Evolutionary conservation across 2,329 filamentous ascomycete species (phyloP).

Genomic region (Claviceps sp.): DNA sequence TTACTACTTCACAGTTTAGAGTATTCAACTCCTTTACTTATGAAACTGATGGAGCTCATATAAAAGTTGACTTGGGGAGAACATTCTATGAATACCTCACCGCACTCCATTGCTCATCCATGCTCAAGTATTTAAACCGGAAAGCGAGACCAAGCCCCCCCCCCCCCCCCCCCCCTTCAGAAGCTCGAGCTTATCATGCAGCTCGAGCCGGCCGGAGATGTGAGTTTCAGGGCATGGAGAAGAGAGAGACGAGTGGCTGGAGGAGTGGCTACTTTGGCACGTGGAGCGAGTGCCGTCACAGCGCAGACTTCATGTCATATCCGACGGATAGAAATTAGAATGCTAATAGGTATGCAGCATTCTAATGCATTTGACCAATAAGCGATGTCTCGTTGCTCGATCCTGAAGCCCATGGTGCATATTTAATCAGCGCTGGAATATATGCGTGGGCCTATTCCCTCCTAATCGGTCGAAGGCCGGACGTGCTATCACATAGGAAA

Average conservation of each 20-base stretch:
- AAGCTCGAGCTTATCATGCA: slow-evolving; percentile 1
- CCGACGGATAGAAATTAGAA: neutral
- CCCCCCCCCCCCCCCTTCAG: neutral
- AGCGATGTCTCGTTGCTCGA: neutral
- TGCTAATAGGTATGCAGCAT: neutral
- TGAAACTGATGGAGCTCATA: neutral
- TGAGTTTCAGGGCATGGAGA: neutral
- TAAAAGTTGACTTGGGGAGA: no score
- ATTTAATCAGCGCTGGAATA: neutral
- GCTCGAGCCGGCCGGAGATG: neutral
- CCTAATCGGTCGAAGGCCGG: neutral
- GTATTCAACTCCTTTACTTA: neutral
- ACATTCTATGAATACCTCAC: no score
- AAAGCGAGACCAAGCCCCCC: neutral
- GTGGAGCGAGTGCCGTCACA: neutral
- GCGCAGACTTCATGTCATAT: neutral
- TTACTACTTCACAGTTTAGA: neutral
- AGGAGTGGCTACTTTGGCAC: neutral
- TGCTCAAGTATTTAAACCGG: neutral
- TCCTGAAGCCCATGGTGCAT: neutral
- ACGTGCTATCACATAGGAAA: neutral
- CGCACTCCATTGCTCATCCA: neutral
- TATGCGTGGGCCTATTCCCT: neutral
- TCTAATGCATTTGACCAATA: neutral
- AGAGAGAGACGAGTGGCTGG: neutral